Conservation (phyloP, 2,329 filamentous ascomycete species). For the Lachnellula hyalina region DNA sequence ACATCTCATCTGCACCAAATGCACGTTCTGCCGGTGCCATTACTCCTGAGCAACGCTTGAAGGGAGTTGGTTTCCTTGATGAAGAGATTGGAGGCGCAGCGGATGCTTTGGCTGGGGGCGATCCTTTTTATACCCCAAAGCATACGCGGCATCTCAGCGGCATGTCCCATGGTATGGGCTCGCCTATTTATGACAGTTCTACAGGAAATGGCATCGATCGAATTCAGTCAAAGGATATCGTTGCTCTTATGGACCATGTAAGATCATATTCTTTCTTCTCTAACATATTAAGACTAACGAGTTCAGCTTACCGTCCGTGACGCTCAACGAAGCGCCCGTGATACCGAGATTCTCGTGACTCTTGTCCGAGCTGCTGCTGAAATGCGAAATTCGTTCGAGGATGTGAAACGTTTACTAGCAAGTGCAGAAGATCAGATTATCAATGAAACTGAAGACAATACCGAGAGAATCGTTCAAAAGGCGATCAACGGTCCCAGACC, state of each 20-base stretch:
- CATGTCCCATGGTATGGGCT: constrained; percentile 85
- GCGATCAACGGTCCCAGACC: constrained; percentile 82
- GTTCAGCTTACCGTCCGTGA: constrained; percentile 82
- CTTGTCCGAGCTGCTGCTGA: constrained; percentile 90
- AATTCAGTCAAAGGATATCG: constrained; percentile 94
- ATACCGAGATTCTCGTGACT: constrained; percentile 93
- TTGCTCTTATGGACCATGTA: constrained; percentile 94
- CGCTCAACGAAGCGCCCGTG: constrained; percentile 89
- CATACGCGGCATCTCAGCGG: constrained; percentile 71
- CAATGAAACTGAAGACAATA: constrained; percentile 78
- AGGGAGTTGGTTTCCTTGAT: constrained; percentile 44
- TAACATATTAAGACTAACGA: constrained; percentile 11
- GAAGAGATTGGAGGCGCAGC: constrained; percentile 45
- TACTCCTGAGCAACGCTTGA: constrained; percentile 41
- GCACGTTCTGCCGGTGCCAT: constrained; percentile 44
- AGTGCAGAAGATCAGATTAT: constrained; percentile 89
- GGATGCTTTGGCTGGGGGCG: constrained; percentile 46
- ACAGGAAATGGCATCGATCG: constrained; percentile 83
- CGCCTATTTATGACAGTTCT: constrained; percentile 83
- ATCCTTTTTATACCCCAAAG: constrained; percentile 60
- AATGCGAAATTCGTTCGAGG: constrained; percentile 94
- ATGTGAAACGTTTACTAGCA: constrained; percentile 87
- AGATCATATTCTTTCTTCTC: constrained; percentile 29
- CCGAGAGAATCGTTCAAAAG: constrained; percentile 77
- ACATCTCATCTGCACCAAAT: constrained; percentile 68